Evolutionary conservation across 2,329 filamentous ascomycete species (phyloP), one percentile per base, ranked within the genome.

Genomic region (Celoporthe dispersa): DNA sequence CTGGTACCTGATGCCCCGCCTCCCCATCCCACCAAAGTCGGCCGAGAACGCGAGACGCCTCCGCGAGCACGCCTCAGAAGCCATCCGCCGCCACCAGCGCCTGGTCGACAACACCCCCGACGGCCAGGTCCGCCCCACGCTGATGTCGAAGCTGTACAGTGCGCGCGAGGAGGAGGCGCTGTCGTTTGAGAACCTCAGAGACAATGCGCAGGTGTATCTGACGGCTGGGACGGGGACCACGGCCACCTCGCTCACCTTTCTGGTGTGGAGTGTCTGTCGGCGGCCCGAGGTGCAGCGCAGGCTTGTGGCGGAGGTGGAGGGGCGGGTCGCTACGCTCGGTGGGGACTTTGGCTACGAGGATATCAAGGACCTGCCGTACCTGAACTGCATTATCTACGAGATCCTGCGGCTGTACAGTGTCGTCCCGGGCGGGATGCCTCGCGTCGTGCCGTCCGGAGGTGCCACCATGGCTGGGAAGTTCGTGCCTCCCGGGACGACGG

Each of bases 191-290:
- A 16, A 33, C 53, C 11, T 85, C 2, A 69, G 73, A 6, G 72
- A 74, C 22, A 81, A 85, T 64, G 84, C 84, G 0, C 77, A 78
- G 12, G 76, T 73, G 0, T 85, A 84, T 70, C 86, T 87, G 66
- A 70, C 84, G 3, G 86, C 84, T 1, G 86, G 85, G 2, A 84
- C 80, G 62, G 85, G 87, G 70, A 88, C 86, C 0, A 87, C 85
- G 0, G 81, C 85, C 1, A 80, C 80, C 19, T 83, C 84, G 0
- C 71, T 87, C 53, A 87, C 85, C 0, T 87, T 86, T 70, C 75
- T 85, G 0, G 73, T 82, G 9, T 86, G 81, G 81, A 73, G 76
- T 11, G 74, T 83, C 12, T 80, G 78, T 67, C 72, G 74, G 22
- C 70, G 76, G n/a, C n/a, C n/a, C 14, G 76, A 78, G 0, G 71